Evolutionary conservation across 129 eudicot genomes (phyloP), one percentile per base, ranked within the genome.

Genomic region (Escallonia rubra): DNA sequence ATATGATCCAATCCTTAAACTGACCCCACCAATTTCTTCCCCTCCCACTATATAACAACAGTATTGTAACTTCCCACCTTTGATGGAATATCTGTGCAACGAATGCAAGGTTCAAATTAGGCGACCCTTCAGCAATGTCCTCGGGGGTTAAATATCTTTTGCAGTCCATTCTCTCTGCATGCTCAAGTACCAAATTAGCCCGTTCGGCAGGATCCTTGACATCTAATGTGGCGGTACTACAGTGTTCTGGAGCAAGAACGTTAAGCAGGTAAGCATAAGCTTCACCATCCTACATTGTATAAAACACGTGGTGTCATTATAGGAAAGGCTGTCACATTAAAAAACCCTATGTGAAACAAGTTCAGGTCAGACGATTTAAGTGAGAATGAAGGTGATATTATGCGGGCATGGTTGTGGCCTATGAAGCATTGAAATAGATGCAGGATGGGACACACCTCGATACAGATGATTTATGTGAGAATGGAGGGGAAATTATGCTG

Each of bases 181-280:
- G 98, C 64, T 92, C 96, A 40, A 92, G 95, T 65, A 92, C 91
- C 87, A 92, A 78, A 80, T 86, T 78, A 49, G 98, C 98, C 81
- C 98, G 83, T 79, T 89, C 86, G 10, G 82, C 59, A 12, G 96
- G 87, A 75, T 92, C 95, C 83, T 88, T 89, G 59, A 85, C 79
- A 73, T 92, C 96, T 61, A 92, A 76, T 55, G 98, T 92, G 81
- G 87, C 83, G 34, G 95, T 95, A 67, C 77, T 82, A 76, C 91
- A 78, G 67, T 88, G 95, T 81, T 92, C 98, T 43, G 98, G 98
- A 71, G 96, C 98, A 75, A 92, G 96, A 71, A 89, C 96, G 57
- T 92, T 92, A 70, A 92, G 98, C 81, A 92, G 84, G 78, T 88
- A 92, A 16, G 98, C 90, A 80, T 92, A 92, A 42, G 98, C 98